Percentiles rank a stretch among this genome's conserved stretches.
phyloP scores from a whole-genome alignment of 495 filamentous ascomycete species.

The Trichoderma orchidacearum region DNA sequence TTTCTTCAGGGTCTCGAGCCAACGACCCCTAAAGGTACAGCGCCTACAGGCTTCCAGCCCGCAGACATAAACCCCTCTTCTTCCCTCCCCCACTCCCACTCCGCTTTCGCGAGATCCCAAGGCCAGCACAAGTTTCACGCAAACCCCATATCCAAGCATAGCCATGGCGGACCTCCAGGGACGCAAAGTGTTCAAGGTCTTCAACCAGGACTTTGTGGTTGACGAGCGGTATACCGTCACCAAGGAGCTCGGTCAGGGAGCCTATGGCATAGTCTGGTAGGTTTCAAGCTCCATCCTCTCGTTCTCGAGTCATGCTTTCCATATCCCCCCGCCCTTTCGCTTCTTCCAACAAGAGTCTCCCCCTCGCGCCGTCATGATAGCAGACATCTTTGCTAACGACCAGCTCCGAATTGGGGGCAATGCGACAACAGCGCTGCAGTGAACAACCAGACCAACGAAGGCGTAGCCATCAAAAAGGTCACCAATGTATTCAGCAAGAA shows the following conservation, averaged over 20 bases:
- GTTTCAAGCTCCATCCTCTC: constrained; percentile 10
- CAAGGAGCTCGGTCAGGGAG: constrained; percentile 95
- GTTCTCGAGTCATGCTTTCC: not conserved
- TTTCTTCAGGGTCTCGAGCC: not conserved
- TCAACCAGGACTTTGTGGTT: constrained; percentile 98
- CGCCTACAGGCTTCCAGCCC: not conserved
- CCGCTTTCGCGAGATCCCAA: not conserved
- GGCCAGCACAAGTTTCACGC: not conserved
- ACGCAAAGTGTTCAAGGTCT: constrained; percentile 97
- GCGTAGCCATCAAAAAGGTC: constrained; percentile 98
- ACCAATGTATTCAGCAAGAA: constrained; percentile 99
- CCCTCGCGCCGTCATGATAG: not conserved
- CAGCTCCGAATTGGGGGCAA: not conserved
- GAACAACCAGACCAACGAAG: constrained; percentile 80
- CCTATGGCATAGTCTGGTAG: constrained; percentile 98
- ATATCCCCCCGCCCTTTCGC: not conserved
- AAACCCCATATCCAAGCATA: constrained; percentile 1
- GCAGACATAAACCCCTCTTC: not conserved
- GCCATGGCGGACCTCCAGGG: constrained; percentile 66
- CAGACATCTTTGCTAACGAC: constrained; percentile 6
- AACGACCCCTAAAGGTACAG: no score
- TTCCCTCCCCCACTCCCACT: not conserved
- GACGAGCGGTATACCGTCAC: constrained; percentile 97
- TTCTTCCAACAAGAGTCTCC: not conserved
- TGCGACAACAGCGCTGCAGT: constrained; percentile 59